Percentiles rank a stretch among this genome's conserved stretches.
These are phyloP conservation scores for Neofusicoccum sp. DNA, from an alignment of 2,329 filamentous ascomycete genomes.

Conservation along the genomic window DNA sequence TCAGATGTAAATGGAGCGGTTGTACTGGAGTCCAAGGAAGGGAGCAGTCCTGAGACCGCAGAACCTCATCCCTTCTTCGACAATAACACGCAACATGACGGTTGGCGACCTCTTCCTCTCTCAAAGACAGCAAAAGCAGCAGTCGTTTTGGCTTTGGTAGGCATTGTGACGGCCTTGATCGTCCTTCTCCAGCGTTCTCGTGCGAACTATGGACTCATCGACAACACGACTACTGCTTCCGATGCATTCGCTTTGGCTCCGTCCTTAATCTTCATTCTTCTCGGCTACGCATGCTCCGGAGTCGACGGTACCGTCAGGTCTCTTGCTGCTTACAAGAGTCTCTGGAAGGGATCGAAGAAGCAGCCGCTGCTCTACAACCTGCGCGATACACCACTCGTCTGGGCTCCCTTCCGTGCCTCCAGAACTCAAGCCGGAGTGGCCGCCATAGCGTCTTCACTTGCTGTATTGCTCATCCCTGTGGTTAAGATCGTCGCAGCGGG, in stretches of 20 bases:
- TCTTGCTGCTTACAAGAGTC: neutral
- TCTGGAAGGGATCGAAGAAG: neutral
- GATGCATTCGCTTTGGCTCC: neutral
- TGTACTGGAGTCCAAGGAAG: too few relatives aligned
- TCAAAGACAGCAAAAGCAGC: neutral
- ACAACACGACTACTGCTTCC: neutral
- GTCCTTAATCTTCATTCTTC: neutral
- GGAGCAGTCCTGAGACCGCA: too few relatives aligned
- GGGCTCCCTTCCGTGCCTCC: too few relatives aligned
- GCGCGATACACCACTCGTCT: neutral
- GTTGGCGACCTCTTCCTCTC: neutral
- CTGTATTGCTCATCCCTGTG: neutral
- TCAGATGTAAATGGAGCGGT: too few relatives aligned
- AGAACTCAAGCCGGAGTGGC: neutral
- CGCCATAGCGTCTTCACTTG: neutral
- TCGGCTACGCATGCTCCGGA: neutral
- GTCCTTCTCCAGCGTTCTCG: neutral
- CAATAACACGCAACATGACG: neutral
- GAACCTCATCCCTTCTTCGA: too few relatives aligned
- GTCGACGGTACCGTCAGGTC: neutral
- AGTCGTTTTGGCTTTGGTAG: neutral
- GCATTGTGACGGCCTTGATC: neutral
- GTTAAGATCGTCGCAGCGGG: conserved; percentile 1
- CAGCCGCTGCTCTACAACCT: neutral
- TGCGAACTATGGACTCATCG: neutral